Conservation (phyloP, 2,329 filamentous ascomycete species). For the Aureobasidium lini region DNA sequence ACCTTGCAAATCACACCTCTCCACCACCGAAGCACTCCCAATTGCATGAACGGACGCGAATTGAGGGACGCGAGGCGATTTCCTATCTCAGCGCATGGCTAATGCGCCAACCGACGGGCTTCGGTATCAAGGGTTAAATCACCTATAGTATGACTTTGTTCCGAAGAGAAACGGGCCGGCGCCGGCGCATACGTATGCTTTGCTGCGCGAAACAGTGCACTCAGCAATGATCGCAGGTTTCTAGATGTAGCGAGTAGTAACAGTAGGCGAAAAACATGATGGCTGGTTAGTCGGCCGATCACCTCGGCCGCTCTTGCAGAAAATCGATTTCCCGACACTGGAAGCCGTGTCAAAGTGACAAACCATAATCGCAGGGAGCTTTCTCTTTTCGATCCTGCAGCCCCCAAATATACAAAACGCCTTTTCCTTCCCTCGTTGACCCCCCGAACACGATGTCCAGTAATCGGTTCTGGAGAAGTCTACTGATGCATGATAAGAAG, state of each 20-base stretch:
- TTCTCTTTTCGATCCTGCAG: not conserved
- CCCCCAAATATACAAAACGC: not conserved
- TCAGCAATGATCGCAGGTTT: no score
- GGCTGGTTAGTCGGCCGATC: not conserved
- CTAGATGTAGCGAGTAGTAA: not conserved
- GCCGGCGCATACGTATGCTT: not conserved
- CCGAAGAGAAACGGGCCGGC: not conserved
- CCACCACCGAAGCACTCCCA: no score
- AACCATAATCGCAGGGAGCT: not conserved
- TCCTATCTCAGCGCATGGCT: not conserved
- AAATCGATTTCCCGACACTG: constrained; percentile 1
- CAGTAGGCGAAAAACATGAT: not conserved
- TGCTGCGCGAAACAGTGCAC: no score
- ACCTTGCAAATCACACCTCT: no score
- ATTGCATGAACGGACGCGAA: no score
- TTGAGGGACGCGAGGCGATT: not conserved
- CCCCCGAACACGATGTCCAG: not conserved
- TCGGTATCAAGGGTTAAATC: no score
- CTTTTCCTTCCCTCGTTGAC: not conserved
- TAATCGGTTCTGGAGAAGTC: not conserved
- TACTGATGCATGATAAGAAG: not conserved
- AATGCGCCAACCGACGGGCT: no score
- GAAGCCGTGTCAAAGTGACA: not conserved
- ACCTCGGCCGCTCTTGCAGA: not conserved
- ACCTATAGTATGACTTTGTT: no score